phyloP scores from a whole-genome alignment of 768 basidiomycete genomes.

The Boletus rufocinnamomeus region DNA sequence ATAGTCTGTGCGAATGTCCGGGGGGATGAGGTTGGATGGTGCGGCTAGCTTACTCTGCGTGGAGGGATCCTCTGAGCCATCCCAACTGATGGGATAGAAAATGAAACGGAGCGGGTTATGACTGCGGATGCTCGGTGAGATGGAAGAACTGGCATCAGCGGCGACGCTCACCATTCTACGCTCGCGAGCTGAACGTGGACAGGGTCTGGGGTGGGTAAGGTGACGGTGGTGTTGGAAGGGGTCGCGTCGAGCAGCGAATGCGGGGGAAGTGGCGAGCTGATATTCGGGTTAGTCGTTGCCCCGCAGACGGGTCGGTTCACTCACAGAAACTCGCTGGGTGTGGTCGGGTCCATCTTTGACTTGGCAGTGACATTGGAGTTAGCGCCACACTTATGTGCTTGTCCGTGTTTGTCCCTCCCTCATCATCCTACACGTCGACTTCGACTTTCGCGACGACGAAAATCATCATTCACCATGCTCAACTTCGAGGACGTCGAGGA shows the following conservation, averaged over 20 bases:
- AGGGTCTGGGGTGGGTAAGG: conserved; percentile 31
- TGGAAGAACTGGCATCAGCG: neutral
- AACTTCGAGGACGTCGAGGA: conserved; percentile 98
- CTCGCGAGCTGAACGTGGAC: conserved; percentile 18
- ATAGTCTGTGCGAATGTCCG: neutral
- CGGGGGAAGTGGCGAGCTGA: neutral
- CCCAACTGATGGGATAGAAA: conserved; percentile 32
- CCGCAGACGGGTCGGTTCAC: neutral
- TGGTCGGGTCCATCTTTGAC: neutral
- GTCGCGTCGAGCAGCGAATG: conserved; percentile 9
- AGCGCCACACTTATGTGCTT: conserved; percentile 17
- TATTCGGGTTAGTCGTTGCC: neutral
- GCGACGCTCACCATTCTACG: conserved; percentile 17
- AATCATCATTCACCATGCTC: conserved; percentile 48
- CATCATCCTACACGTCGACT: conserved; percentile 31
- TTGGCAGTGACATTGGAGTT: neutral
- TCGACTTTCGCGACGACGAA: conserved; percentile 28
- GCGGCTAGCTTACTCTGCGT: conserved; percentile 25
- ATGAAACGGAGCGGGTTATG: conserved; percentile 25
- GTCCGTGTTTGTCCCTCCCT: conserved; percentile 20
- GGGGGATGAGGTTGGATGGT: neutral
- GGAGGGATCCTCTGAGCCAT: conserved; percentile 21
- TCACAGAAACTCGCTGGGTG: neutral
- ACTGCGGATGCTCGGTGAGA: conserved; percentile 6
- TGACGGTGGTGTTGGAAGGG: conserved; percentile 29